These are phyloP conservation scores for Cantharellus cinnabarinus DNA, from an alignment of 768 basidiomycete species.

Conservation along the genomic window DNA sequence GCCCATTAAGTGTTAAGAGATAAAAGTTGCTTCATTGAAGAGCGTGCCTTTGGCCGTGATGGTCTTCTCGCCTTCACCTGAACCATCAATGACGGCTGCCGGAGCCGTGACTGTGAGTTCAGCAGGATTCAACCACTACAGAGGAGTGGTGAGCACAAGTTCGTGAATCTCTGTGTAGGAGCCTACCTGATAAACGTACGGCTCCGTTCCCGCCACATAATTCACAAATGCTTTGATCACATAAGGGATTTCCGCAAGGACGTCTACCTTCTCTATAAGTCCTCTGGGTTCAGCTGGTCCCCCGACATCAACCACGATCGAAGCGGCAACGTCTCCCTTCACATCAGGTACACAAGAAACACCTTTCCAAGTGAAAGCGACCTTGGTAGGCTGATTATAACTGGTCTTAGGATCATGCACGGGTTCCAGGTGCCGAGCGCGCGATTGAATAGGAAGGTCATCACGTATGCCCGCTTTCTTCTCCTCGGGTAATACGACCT, in stretches of 20 bases:
- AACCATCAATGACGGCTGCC: conserved; percentile 20
- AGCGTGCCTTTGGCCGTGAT: conserved; percentile 37
- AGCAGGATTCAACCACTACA: conserved; percentile 38
- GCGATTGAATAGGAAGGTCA: conserved; percentile 34
- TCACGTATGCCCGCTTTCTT: conserved; percentile 16
- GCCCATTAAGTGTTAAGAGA: conserved; percentile 27
- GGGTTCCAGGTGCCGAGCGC: conserved; percentile 40
- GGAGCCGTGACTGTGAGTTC: conserved; percentile 29
- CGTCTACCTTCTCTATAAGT: conserved; percentile 81
- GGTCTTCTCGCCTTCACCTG: conserved; percentile 18
- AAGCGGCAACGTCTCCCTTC: conserved; percentile 35
- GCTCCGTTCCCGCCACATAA: conserved; percentile 84
- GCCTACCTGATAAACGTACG: conserved; percentile 80
- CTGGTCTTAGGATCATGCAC: conserved; percentile 58
- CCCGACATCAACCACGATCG: conserved; percentile 38
- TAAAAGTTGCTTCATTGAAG: conserved; percentile 86
- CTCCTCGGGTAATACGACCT: conserved; percentile 58
- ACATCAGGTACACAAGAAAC: conserved; percentile 35
- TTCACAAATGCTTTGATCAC: conserved; percentile 82
- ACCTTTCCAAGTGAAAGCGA: conserved; percentile 63
- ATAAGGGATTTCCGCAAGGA: conserved; percentile 85
- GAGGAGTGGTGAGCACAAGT: not conserved
- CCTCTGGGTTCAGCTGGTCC: conserved; percentile 39
- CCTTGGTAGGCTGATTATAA: conserved; percentile 48
- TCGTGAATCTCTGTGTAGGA: not conserved